Conservation (phyloP, 2,329 filamentous ascomycete genomes). For the Trichoderma arundinaceum region DNA sequence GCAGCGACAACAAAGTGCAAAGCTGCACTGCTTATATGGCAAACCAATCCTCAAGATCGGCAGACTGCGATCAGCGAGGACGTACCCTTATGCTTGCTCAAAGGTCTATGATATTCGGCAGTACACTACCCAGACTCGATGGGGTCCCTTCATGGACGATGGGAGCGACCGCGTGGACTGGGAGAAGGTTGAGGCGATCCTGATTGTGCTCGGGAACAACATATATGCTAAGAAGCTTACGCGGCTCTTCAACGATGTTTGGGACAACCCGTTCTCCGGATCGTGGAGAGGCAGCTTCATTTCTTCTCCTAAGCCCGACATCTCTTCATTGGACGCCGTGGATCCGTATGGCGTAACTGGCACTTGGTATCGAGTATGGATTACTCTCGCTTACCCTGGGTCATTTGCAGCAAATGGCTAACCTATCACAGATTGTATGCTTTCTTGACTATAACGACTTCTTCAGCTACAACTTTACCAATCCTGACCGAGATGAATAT, state of each 20-base stretch:
- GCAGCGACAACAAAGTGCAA: slow-evolving; percentile 68
- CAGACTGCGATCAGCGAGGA: slow-evolving; percentile 45
- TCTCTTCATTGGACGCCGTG: slow-evolving; percentile 53
- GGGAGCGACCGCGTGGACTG: slow-evolving; percentile 69
- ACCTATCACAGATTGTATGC: slow-evolving; percentile 48
- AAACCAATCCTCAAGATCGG: slow-evolving; percentile 56
- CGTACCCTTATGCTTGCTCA: slow-evolving; percentile 67
- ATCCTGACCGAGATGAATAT: slow-evolving; percentile 48
- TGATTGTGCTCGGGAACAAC: slow-evolving; percentile 71
- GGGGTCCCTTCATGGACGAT: slow-evolving; percentile 76
- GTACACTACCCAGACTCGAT: slow-evolving; percentile 65
- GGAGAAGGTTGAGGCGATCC: slow-evolving; percentile 78
- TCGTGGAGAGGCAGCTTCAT: slow-evolving; percentile 58
- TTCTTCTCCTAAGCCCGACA: slow-evolving; percentile 44
- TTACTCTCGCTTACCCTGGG: not conserved
- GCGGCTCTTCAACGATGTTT: slow-evolving; percentile 57
- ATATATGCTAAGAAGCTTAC: slow-evolving; percentile 56
- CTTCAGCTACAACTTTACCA: slow-evolving; percentile 71
- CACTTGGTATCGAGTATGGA: slow-evolving; percentile 69
- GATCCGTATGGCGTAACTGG: slow-evolving; percentile 77
- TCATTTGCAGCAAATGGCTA: slow-evolving; percentile 31
- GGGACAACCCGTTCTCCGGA: slow-evolving; percentile 62
- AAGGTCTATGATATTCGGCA: slow-evolving; percentile 76
- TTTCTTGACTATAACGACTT: slow-evolving; percentile 74
- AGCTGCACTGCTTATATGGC: slow-evolving; percentile 72